phyloP scores from a whole-genome alignment of 805 yeast species.

The Wickerhamomyces chambardii region DNA sequence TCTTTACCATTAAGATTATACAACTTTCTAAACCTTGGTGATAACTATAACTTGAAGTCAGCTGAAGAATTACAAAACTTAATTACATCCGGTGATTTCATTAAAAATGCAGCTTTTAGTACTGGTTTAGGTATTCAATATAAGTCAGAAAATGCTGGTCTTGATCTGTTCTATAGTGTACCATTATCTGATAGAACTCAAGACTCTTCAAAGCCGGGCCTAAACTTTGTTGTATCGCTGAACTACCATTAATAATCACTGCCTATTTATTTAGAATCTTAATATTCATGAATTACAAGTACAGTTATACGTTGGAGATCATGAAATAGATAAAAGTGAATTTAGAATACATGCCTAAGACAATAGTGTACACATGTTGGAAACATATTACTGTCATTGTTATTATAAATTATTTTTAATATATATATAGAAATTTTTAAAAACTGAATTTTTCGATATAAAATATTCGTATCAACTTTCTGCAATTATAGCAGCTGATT shows the following conservation, averaged over 20 bases:
- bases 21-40: slow-evolving; percentile 51
- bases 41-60: slow-evolving; percentile 21
- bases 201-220: slow-evolving; percentile 43
- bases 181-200: slow-evolving; percentile 39
- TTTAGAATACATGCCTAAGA: no score
- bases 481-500: slow-evolving; percentile 52
- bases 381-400: no score
- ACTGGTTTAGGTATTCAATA: slow-evolving; percentile 46
- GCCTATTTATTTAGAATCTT: background rate
- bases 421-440: no score
- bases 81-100: slow-evolving; percentile 11
- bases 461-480: no score
- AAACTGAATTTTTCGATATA: no score
- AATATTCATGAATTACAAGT: background rate
- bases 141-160: slow-evolving; percentile 39
- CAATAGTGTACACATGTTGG: no score
- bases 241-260: slow-evolving; percentile 31
- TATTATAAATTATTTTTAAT: no score
- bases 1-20: slow-evolving; percentile 50
- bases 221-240: slow-evolving; percentile 43
- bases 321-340: no score
- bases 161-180: slow-evolving; percentile 45
- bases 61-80: slow-evolving; percentile 10
- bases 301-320: no score
- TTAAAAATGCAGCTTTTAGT: slow-evolving; percentile 30